Evolutionary conservation across 2,329 filamentous ascomycete species (phyloP).

Genomic region (Sclerotinia minor): DNA sequence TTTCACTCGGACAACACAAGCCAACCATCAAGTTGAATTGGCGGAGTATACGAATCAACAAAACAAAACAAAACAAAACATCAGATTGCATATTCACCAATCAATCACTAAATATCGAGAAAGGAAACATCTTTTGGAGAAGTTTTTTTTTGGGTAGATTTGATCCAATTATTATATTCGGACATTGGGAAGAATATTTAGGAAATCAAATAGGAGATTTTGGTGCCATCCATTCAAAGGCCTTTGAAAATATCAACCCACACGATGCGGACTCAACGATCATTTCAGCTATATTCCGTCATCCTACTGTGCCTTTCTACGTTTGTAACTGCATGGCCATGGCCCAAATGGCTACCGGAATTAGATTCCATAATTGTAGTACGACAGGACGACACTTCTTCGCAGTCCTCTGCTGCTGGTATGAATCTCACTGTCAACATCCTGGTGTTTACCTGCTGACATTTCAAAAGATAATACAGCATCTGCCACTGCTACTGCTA

Average conservation of each 20-base stretch:
- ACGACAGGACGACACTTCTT: slow-evolving; percentile 44
- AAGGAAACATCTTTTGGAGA: background rate
- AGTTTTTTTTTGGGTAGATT: background rate
- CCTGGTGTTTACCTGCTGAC: slow-evolving; percentile 1
- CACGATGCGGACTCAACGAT: slow-evolving; percentile 53
- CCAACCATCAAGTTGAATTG: background rate
- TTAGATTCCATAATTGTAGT: slow-evolving; percentile 53
- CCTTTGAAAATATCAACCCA: slow-evolving; percentile 32
- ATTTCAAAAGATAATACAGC: background rate
- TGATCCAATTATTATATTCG: background rate
- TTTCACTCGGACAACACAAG: slow-evolving; percentile 11
- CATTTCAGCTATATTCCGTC: slow-evolving; percentile 51
- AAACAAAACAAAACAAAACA: slow-evolving; percentile 6
- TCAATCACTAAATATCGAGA: too few species aligned
- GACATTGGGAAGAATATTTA: background rate
- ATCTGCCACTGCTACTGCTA: slow-evolving; percentile 4
- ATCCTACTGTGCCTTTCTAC: slow-evolving; percentile 55
- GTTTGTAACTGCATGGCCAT: slow-evolving; percentile 49
- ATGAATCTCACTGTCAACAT: slow-evolving; percentile 12
- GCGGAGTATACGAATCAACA: slow-evolving; percentile 1
- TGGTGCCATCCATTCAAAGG: slow-evolving; percentile 8
- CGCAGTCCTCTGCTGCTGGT: slow-evolving; percentile 25
- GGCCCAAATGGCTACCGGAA: slow-evolving; percentile 58
- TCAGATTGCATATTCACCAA: slow-evolving; percentile 1
- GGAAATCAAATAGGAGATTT: slow-evolving; percentile 6